These are phyloP conservation scores for Myrmaecium sp. DNA, from an alignment of 2,329 filamentous ascomycete species.

Conservation along the genomic window DNA sequence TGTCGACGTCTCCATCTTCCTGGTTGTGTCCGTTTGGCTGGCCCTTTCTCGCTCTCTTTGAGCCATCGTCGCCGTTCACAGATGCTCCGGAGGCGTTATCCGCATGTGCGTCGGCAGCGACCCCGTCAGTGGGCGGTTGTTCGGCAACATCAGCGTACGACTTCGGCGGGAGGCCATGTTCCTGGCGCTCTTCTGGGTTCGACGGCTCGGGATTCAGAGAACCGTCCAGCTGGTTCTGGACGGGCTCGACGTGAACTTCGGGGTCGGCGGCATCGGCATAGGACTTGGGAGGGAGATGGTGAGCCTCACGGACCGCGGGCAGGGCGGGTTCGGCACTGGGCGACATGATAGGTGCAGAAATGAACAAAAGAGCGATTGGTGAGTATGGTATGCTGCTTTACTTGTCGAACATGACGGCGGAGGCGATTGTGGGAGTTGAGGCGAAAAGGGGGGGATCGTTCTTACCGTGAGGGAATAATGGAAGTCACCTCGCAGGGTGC, in stretches of 20 bases:
- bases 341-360: no score
- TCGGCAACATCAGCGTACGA: slow-evolving; percentile 20
- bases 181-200: slow-evolving; percentile 20
- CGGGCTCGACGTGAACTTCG: slow-evolving; percentile 12
- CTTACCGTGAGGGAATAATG: no score
- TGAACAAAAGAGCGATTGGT: no score
- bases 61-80: no score
- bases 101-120: background rate
- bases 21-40: slow-evolving; percentile 4
- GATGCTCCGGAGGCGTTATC: no score
- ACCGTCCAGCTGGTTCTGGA: no score
- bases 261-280: slow-evolving; percentile 27
- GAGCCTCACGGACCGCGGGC: slow-evolving; percentile 21
- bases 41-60: slow-evolving; percentile 7
- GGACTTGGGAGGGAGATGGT: slow-evolving; percentile 24
- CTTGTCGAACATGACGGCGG: no score
- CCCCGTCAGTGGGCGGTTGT: slow-evolving; percentile 5
- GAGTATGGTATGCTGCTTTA: no score
- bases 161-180: slow-evolving; percentile 23
- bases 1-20: slow-evolving; percentile 8
- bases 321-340: slow-evolving; percentile 24
- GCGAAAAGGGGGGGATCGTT: no score
- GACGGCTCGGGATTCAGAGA: slow-evolving; percentile 25
- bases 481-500: no score
- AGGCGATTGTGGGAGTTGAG: no score